phyloP scores from a whole-genome alignment of 2,329 filamentous ascomycete genomes.

The Alternaria sp. region DNA sequence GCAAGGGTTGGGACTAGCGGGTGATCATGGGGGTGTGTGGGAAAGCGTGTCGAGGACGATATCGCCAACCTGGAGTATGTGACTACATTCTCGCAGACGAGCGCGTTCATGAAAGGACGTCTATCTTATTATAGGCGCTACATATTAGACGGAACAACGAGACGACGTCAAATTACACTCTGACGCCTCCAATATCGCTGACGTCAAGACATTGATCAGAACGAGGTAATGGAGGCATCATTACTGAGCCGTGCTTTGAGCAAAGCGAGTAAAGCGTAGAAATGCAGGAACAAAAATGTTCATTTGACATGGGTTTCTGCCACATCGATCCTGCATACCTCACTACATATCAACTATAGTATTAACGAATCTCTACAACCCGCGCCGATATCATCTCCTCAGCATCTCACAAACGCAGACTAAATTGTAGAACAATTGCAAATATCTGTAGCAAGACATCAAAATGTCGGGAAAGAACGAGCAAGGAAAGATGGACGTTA shows the following conservation, averaged over 20 bases:
- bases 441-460: slow-evolving; percentile 17
- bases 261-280: neutral
- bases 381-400: neutral
- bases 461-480: slow-evolving; percentile 33
- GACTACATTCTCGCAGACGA: neutral
- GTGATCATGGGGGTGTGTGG: neutral
- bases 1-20: neutral
- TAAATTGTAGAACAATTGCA: too few relatives aligned
- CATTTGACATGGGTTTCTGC: neutral
- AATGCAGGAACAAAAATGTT: neutral
- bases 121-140: neutral
- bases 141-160: neutral
- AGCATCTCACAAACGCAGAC: neutral
- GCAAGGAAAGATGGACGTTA: slow-evolving; percentile 38
- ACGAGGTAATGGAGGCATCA: slow-evolving; percentile 21
- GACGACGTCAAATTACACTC: neutral
- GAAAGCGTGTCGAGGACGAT: neutral
- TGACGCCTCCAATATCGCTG: slow-evolving; percentile 10
- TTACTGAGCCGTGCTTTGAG: slow-evolving; percentile 9
- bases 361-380: neutral
- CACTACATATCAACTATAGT: neutral
- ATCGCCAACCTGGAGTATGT: neutral
- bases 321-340: neutral
- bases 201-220: slow-evolving; percentile 19
- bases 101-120: neutral